phyloP scores from a whole-genome alignment of 257 asterid species.

The Craterostigma plantagineum region DNA sequence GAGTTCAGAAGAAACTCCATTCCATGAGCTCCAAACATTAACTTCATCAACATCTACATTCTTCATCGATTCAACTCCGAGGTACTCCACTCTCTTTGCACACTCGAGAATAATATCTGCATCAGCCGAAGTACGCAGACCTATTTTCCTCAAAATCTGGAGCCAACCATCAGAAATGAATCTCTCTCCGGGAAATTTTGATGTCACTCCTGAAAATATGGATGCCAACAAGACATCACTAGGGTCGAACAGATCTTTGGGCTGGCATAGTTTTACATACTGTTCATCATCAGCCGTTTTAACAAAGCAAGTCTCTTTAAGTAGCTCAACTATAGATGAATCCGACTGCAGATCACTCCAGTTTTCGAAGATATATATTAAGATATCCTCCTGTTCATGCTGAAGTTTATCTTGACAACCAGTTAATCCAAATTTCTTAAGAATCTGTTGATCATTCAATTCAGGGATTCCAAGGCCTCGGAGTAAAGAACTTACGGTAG shows the following conservation, averaged over 20 bases:
- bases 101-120: constrained; percentile 79
- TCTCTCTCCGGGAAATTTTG: constrained; percentile 84
- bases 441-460: constrained; percentile 61
- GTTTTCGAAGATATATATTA: constrained; percentile 60
- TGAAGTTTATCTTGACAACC: constrained; percentile 49
- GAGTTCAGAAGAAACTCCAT: constrained; percentile 62
- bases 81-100: constrained; percentile 81
- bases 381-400: constrained; percentile 72
- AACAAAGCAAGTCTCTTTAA: constrained; percentile 63
- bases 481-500: constrained; percentile 47
- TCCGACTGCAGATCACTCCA: constrained; percentile 77
- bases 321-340: constrained; percentile 51
- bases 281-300: constrained; percentile 55
- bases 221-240: constrained; percentile 60
- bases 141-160: constrained; percentile 58
- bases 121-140: constrained; percentile 70
- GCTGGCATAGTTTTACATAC: constrained; percentile 34
- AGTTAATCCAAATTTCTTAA: constrained; percentile 73
- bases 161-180: constrained; percentile 85
- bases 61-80: constrained; percentile 62
- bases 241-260: constrained; percentile 76
- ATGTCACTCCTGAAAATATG: constrained; percentile 62
- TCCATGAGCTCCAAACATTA: constrained; percentile 34
- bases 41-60: constrained; percentile 36
- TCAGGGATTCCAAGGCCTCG: constrained; percentile 86